Conservation (phyloP, 441 rosid genomes). For the Adansonia madagascariensis region DNA sequence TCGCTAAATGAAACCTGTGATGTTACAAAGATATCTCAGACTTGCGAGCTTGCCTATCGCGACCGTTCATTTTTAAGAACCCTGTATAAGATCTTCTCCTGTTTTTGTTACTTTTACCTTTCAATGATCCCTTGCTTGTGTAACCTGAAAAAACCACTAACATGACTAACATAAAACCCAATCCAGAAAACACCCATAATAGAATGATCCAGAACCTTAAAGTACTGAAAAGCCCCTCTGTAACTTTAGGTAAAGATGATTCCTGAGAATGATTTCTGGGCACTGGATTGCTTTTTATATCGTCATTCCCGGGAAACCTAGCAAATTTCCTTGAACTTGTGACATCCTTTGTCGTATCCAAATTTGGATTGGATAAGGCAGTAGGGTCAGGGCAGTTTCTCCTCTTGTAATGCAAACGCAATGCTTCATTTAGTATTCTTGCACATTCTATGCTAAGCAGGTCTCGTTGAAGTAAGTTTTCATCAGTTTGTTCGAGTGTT, state of each 20-base stretch:
- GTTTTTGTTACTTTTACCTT: conserved; percentile 65
- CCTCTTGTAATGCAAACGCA: conserved; percentile 72
- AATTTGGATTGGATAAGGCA: conserved; percentile 37
- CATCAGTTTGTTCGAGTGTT: conserved; percentile 53
- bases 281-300: conserved; percentile 33
- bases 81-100: conserved; percentile 64
- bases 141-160: conserved; percentile 59
- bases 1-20: conserved; percentile 6
- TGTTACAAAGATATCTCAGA: conserved; percentile 42
- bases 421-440: conserved; percentile 73
- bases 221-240: conserved; percentile 58
- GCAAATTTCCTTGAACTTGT: conserved; percentile 59
- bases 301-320: conserved; percentile 37
- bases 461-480: conserved; percentile 58
- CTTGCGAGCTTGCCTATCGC: conserved; percentile 40
- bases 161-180: conserved; percentile 72
- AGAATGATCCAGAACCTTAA: conserved; percentile 73
- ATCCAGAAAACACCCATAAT: conserved; percentile 71
- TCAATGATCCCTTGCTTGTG: conserved; percentile 53
- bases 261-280: conserved; percentile 38
- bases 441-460: conserved; percentile 94
- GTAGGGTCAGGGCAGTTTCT: conserved; percentile 70
- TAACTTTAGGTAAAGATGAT: conserved; percentile 33
- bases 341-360: conserved; percentile 29
- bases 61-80: conserved; percentile 45